Percentiles rank a stretch among this genome's conserved stretches.
Conservation (phyloP, 495 filamentous ascomycete genomes). For the Sordaria brevicollis region DNA sequence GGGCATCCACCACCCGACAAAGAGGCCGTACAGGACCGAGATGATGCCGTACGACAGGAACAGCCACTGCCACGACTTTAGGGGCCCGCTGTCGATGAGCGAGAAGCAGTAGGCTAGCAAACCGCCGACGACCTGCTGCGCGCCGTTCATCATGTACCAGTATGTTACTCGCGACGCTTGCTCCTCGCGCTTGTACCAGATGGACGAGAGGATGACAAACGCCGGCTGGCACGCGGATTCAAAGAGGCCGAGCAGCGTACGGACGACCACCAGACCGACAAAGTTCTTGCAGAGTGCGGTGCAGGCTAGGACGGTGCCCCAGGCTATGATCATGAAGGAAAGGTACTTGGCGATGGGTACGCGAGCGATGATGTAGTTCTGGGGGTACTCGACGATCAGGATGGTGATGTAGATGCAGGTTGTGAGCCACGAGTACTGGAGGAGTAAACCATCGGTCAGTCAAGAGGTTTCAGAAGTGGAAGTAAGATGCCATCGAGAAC, state of each 20-base stretch:
- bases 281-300: slow-evolving; percentile 52
- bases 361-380: slow-evolving; percentile 41
- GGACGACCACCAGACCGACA: slow-evolving; percentile 41
- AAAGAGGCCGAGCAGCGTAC: slow-evolving; percentile 56
- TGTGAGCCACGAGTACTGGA: slow-evolving; percentile 40
- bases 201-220: slow-evolving; percentile 52
- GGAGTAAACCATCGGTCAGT: background rate
- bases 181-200: slow-evolving; percentile 64
- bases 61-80: slow-evolving; percentile 44
- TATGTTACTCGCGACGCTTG: slow-evolving; percentile 55
- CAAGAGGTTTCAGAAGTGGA: background rate
- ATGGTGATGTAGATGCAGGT: slow-evolving; percentile 46
- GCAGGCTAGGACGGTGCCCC: slow-evolving; percentile 46
- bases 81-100: slow-evolving; percentile 32
- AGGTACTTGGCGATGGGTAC: slow-evolving; percentile 48
- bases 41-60: slow-evolving; percentile 45
- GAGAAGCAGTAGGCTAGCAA: slow-evolving; percentile 48
- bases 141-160: slow-evolving; percentile 65
- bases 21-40: slow-evolving; percentile 44
- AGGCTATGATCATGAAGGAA: slow-evolving; percentile 49
- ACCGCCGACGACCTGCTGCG: slow-evolving; percentile 45
- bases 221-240: slow-evolving; percentile 57
- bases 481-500: background rate
- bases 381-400: slow-evolving; percentile 43
- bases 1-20: slow-evolving; percentile 51